Conservation (phyloP, 768 basidiomycete species). For the Russula sp. region DNA sequence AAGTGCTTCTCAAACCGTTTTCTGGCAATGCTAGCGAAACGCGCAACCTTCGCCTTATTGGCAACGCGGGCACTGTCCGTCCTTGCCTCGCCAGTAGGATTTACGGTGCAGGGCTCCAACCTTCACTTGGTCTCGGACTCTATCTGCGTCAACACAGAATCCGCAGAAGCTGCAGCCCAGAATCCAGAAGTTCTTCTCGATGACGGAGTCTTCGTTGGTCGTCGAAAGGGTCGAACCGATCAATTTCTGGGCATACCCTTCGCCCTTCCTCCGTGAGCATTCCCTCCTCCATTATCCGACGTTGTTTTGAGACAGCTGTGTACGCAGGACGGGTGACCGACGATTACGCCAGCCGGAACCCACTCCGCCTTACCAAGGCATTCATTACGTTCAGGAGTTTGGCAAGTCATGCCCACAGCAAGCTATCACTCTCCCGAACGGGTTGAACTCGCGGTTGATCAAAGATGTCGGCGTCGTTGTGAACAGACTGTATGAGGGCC, state of each 20-base stretch:
- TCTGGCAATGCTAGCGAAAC: slow-evolving; percentile 1
- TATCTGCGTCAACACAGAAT: neutral
- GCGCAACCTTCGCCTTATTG: neutral
- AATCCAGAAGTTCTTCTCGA: slow-evolving; percentile 25
- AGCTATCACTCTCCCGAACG: slow-evolving; percentile 9
- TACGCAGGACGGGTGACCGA: slow-evolving; percentile 27
- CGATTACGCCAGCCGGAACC: slow-evolving; percentile 33
- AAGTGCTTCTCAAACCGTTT: neutral
- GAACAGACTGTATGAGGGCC: neutral
- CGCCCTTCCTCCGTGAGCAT: slow-evolving; percentile 33
- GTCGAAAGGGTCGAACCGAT: slow-evolving; percentile 22
- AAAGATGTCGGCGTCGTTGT: neutral
- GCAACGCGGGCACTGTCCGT: slow-evolving; percentile 2
- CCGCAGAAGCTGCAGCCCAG: neutral
- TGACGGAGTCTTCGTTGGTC: slow-evolving; percentile 27
- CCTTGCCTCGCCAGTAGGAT: slow-evolving; percentile 1
- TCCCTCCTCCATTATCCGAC: no score
- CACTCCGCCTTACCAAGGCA: slow-evolving; percentile 16
- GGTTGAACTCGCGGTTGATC: neutral
- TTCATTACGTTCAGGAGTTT: slow-evolving; percentile 18
- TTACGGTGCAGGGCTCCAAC: neutral
- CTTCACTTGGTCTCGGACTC: neutral
- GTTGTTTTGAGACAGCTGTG: no score
- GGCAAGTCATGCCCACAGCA: slow-evolving; percentile 27
- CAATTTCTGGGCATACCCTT: slow-evolving; percentile 38